Base-by-base conservation (phyloP, 805 yeast genomes). In the Candida tallmaniae region DNA sequence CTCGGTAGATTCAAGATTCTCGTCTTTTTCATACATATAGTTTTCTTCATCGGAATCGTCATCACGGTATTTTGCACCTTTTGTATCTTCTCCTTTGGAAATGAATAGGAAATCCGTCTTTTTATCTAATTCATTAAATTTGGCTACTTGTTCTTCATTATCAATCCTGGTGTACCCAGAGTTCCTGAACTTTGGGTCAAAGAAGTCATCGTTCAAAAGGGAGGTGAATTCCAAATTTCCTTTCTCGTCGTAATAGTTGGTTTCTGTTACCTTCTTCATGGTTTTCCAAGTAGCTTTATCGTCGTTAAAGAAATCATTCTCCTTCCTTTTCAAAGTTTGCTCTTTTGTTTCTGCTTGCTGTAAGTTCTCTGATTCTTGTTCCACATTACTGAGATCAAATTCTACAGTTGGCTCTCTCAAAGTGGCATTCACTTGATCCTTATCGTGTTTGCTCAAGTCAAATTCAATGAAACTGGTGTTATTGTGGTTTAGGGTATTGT, bases 111-210 rank as follows among this genome's bases (percentile, higher is more conserved):
- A 76, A 38, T 75, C 79, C 14, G 78, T 74, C 41, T 70, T 66
- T 40, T 63, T 58, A 48, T 76, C 71, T 50, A 75, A 58, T 39
- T 65, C 65, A 12, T 62, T 52, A 41, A 83, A 83, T 44, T 80
- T 77, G 14, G 80, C 80, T 6, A 88, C 86, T 52, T 93, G 97
- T 44, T 81, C 87, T 47, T 85, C 93, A 1, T 80, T 83, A 19
- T 87, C 86, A 6, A 93, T 82, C 49, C 94, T 81, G 0, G 97
- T 93, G 54, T 93, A 93, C 0, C 95, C 90, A 17, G 68, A 75
- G 26, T 74, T 73, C 1, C 77, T 76, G 11, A 62, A 40, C 21
- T 49, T 44, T 21, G 49, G 67, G 19, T 70, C 64, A 14, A 62
- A 56, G 7, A 32, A 20, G 16, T 40, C 45, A 40, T 49, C 55